Base-by-base conservation (phyloP, 345 rosid species). In the Linum usitatissimum region DNA sequence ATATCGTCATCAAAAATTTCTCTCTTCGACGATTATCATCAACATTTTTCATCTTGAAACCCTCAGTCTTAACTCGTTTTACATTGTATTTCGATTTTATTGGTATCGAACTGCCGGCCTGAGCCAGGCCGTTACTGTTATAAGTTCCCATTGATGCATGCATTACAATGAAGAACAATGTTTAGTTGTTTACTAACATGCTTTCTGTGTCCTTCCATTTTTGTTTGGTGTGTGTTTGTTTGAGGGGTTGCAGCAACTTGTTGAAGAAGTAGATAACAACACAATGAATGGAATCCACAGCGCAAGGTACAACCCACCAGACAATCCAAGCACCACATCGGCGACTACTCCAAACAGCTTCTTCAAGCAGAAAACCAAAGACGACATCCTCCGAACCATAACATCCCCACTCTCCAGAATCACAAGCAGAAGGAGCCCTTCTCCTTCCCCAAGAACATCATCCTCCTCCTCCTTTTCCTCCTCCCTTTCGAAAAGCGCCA, bases 401-500 rank as follows among this genome's bases (percentile, higher is more conserved):
- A 55, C 23, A 18, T 15, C 13, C 14, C 67, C 64, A 7, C 15
- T 59, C 40, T 63, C 68, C 19, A 71, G 65, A 63, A 58, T 9
- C 42, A 60, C 67, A 48, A 71, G 67, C 61, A 60, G 56, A 34
- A 21, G 51, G 34, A 36, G 54, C 42, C 62, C 60, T 12, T 56
- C 73, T n/a, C 59, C 54, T 45, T 9, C 6, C 38, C 4, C 38
- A 5, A 34, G 8, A 60, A 42, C 59, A 13, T 51, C 69, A 36
- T 34, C 67, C 0, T 48, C 60, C 28, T 23, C 28, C 28, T 23
- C 28, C n/a, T n/a, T n/a, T 19, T 39, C 72, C 0, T 53, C 75
- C 0, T 36, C 84, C 42, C 60, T 80, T 6, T 62, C 74, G 15
- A 73, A 80, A 75, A 75, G 77, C 18, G 64, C 75, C 4, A 78